Evolutionary conservation across 2,329 filamentous ascomycete genomes (phyloP).

Genomic region (Pseudocercospora crystallina): DNA sequence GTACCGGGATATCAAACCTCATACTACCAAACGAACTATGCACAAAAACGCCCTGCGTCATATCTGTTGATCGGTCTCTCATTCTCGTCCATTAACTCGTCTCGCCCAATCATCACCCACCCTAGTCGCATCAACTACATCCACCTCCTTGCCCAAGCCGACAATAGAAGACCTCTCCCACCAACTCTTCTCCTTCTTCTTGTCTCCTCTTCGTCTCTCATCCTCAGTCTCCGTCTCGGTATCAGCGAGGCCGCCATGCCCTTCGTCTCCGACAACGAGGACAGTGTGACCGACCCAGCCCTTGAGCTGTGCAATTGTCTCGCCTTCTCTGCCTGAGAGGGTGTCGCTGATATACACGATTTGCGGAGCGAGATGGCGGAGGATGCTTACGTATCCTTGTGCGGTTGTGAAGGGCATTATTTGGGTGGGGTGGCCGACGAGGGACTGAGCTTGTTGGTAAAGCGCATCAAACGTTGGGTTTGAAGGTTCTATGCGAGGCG

Average conservation of each 20-base stretch:
- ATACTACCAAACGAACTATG: constrained; percentile 5
- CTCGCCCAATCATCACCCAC: constrained; percentile 85
- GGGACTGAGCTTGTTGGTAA: constrained; percentile 72
- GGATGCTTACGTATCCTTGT: constrained; percentile 81
- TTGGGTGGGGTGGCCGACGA: constrained; percentile 83
- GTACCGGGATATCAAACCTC: constrained; percentile 5
- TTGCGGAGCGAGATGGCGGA: constrained; percentile 81
- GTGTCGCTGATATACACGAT: constrained; percentile 82
- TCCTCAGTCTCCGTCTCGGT: constrained; percentile 70
- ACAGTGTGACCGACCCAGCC: constrained; percentile 63
- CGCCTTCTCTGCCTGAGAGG: constrained; percentile 65
- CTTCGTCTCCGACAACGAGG: constrained; percentile 67
- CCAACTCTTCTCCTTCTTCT: constrained; percentile 59
- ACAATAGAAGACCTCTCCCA: constrained; percentile 80
- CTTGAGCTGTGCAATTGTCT: constrained; percentile 66
- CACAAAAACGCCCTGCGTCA: constrained; percentile 1
- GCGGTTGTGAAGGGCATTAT: constrained; percentile 83
- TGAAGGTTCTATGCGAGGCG: constrained; percentile 43
- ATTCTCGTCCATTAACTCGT: constrained; percentile 65
- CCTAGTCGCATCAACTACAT: constrained; percentile 79
- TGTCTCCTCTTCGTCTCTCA: constrained; percentile 44
- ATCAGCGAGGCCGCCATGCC: constrained; percentile 76
- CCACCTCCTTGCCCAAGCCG: constrained; percentile 80
- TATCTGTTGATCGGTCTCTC: constrained; percentile 7
- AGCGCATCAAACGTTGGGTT: constrained; percentile 65